Evolutionary conservation across 257 asterid species (phyloP).

Genomic region (Vinca minor): DNA sequence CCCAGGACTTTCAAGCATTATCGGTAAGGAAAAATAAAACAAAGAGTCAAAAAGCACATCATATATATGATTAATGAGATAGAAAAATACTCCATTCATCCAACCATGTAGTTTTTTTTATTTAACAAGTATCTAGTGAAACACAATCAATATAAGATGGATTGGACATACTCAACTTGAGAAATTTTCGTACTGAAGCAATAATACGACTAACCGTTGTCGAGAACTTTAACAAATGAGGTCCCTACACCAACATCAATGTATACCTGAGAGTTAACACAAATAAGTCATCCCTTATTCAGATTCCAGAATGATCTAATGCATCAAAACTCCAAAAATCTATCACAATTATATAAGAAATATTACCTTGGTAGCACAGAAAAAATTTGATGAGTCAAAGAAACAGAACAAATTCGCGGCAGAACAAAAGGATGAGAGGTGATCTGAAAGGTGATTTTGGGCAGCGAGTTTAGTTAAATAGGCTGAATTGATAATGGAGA

Average conservation of each 20-base stretch:
- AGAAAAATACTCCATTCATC: too few species aligned
- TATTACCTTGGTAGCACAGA: conserved; percentile 71
- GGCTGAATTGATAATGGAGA: conserved; percentile 46
- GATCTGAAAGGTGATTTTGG: conserved; percentile 37
- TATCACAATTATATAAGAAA: neutral
- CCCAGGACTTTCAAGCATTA: too few species aligned
- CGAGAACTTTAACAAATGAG: conserved; percentile 62
- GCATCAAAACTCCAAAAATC: neutral
- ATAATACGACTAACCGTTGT: conserved; percentile 53
- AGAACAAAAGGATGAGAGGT: conserved; percentile 53
- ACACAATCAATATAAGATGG: neutral
- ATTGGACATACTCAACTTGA: neutral
- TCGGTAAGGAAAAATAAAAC: too few species aligned
- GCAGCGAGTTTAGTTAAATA: conserved; percentile 52
- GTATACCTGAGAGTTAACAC: conserved; percentile 40
- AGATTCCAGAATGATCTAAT: neutral
- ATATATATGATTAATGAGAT: too few species aligned
- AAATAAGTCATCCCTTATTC: neutral
- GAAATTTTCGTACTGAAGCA: neutral
- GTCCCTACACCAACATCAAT: conserved; percentile 59
- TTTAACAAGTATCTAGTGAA: too few species aligned
- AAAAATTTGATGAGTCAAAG: conserved; percentile 12
- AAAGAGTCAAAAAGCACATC: too few species aligned
- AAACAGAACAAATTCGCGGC: conserved; percentile 61
- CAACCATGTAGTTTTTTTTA: too few species aligned